phyloP scores from a whole-genome alignment of 2,329 filamentous ascomycete species.

The Periconia digitata region DNA sequence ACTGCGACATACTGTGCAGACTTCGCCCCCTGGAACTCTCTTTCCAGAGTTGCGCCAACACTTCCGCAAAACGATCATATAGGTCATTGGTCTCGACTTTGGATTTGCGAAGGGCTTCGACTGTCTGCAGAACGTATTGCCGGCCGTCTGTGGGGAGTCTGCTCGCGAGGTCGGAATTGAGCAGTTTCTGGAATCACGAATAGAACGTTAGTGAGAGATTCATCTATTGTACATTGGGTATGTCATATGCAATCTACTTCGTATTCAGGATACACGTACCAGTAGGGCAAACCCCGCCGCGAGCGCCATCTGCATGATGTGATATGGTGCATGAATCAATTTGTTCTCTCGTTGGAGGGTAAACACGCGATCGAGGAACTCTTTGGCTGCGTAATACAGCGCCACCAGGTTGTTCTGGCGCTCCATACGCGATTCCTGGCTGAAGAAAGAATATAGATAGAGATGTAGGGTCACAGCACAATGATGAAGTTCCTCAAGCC shows the following conservation, averaged over 20 bases:
- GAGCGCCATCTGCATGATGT: constrained; percentile 84
- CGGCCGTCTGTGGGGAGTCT: constrained; percentile 65
- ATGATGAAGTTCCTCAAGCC: constrained; percentile 62
- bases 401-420: constrained; percentile 68
- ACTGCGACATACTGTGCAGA: constrained; percentile 41
- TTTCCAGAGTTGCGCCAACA: constrained; percentile 89
- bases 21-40: constrained; percentile 47
- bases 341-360: constrained; percentile 59
- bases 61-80: constrained; percentile 75
- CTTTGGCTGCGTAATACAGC: constrained; percentile 70
- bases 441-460: constrained; percentile 78
- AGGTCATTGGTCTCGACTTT: constrained; percentile 79
- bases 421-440: constrained; percentile 67
- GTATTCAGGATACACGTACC: no score
- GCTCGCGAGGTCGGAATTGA: constrained; percentile 74
- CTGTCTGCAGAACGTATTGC: constrained; percentile 69
- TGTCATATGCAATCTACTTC: no score
- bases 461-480: constrained; percentile 74
- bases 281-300: constrained; percentile 76
- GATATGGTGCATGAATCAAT: constrained; percentile 69
- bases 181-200: no score
- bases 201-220: no score
- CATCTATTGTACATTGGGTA: no score
- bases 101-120: constrained; percentile 69
- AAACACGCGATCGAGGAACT: constrained; percentile 63